Base-by-base conservation (phyloP, 164 flowering plant species). In the Litsea cubeba region DNA sequence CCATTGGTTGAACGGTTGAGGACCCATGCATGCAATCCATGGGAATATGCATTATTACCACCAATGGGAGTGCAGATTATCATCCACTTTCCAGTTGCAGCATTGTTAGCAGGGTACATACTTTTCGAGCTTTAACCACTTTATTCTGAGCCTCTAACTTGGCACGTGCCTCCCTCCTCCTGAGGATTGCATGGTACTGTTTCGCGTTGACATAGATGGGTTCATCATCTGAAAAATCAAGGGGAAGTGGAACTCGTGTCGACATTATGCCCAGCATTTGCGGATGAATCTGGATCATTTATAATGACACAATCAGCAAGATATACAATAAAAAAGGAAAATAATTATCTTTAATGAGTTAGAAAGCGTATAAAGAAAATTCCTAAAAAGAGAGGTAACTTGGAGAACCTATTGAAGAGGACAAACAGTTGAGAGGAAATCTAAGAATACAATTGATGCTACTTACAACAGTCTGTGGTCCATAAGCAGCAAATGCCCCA, bases 131-230 rank as follows among this genome's bases (percentile, higher is more conserved):
- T 81, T 85, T 89, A 62, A 87, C 67, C 46, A 91, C 87, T 77
- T 91, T 91, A 83, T 91, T 92, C 74, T 85, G 91, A 68, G 93
- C 91, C 86, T 94, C 97, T 3, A 87, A 88, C 85, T 88, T 94
- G 54, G 98, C 97, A 58, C 97, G 89, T 2, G 83, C 82, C 78
- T 89, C 88, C 73, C 98, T 82, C 79, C 98, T 84, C 62, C 92
- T 85, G 46, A 92, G 86, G 70, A 94, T 94, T 12, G 87, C 93
- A 75, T 84, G 85, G 77, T 89, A 94, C 71, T 94, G 98, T 77
- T 90, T 89, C 8, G 97, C 89, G 80, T 93, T 93, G 50, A 93
- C 98, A 79, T 77, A 93, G 23, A 93, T 87, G 62, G 98, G 96
- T 24, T 87, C 93, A 15, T 90, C 92, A 62, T 92, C 92, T 17